These are phyloP conservation scores for Penicillium desertorum DNA, from an alignment of 495 filamentous ascomycete species.

Conservation along the genomic window DNA sequence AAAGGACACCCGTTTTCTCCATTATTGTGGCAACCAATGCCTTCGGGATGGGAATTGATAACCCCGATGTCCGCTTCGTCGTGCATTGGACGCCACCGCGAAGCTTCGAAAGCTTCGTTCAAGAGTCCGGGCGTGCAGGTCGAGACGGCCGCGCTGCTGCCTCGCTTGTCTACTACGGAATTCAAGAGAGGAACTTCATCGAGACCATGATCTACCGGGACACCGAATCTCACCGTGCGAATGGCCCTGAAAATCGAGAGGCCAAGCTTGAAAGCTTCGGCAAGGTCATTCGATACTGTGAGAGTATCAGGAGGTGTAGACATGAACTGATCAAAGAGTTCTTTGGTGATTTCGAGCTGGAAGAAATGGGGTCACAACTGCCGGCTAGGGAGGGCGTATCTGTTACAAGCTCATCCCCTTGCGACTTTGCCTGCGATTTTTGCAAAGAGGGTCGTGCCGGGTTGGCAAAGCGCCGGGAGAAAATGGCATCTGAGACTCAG, in stretches of 20 bases:
- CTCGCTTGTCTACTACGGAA: constrained; percentile 86
- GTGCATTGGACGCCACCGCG: constrained; percentile 91
- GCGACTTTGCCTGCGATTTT: constrained; percentile 86
- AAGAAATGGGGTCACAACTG: constrained; percentile 42
- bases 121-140: constrained; percentile 90
- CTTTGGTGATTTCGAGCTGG: constrained; percentile 66
- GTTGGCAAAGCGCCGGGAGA: constrained; percentile 61
- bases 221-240: constrained; percentile 39
- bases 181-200: constrained; percentile 76
- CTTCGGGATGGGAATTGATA: constrained; percentile 98
- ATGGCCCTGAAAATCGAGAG: constrained; percentile 37
- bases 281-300: constrained; percentile 76
- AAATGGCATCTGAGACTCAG: constrained; percentile 29
- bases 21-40: constrained; percentile 94
- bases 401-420: constrained; percentile 41
- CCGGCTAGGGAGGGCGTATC: constrained; percentile 12
- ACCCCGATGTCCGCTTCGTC: constrained; percentile 88
- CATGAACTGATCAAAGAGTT: constrained; percentile 76
- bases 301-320: constrained; percentile 68
- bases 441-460: constrained; percentile 69
- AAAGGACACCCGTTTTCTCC: constrained; percentile 59
- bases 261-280: constrained; percentile 48
- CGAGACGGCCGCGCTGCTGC: constrained; percentile 82
- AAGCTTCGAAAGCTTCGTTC: constrained; percentile 92
- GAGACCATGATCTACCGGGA: constrained; percentile 49